A percentile compares a stretch with the other conserved stretches of the same genome.
Evolutionary conservation across 176 grass and related monocot genomes (phyloP).

Genomic region (Zea luxurians): DNA sequence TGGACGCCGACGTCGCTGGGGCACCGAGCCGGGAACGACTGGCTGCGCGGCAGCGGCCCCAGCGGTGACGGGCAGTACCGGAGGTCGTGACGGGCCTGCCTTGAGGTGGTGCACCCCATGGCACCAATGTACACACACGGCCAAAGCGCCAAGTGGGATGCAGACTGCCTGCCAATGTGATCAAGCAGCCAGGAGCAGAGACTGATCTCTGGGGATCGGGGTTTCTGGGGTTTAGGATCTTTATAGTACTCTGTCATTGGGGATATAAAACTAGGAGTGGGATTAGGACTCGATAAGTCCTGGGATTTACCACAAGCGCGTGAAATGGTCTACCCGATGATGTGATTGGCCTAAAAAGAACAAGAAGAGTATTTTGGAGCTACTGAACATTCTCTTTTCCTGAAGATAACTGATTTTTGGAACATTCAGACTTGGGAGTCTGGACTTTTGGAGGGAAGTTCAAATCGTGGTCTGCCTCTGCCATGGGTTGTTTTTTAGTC

Average conservation of each 20-base stretch:
- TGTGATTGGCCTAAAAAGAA: constrained; percentile 29
- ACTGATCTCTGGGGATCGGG: constrained; percentile 55
- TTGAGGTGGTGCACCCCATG: constrained; percentile 94
- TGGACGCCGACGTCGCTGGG: constrained; percentile 35
- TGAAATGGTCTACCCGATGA: constrained; percentile 7
- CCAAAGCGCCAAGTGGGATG: background rate
- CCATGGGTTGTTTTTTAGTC: background rate
- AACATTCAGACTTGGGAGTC: constrained; percentile 37
- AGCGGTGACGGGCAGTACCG: constrained; percentile 53
- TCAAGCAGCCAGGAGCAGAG: constrained; percentile 26
- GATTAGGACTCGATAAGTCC: background rate
- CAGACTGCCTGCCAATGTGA: background rate
- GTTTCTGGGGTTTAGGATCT: constrained; percentile 41
- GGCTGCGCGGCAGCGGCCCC: constrained; percentile 51
- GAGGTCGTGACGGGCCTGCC: constrained; percentile 73
- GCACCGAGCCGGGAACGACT: constrained; percentile 44
- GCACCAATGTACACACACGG: background rate
- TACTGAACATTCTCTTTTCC: constrained; percentile 21
- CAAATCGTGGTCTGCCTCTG: constrained; percentile 23
- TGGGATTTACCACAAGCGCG: background rate
- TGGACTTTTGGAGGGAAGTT: constrained; percentile 42
- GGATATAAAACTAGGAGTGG: constrained; percentile 14
- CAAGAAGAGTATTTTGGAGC: background rate
- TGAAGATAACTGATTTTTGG: constrained; percentile 33
- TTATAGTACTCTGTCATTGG: constrained; percentile 26